Conservation (phyloP, 108 stramenopile species). For the Aurantiochytrium sp. region DNA sequence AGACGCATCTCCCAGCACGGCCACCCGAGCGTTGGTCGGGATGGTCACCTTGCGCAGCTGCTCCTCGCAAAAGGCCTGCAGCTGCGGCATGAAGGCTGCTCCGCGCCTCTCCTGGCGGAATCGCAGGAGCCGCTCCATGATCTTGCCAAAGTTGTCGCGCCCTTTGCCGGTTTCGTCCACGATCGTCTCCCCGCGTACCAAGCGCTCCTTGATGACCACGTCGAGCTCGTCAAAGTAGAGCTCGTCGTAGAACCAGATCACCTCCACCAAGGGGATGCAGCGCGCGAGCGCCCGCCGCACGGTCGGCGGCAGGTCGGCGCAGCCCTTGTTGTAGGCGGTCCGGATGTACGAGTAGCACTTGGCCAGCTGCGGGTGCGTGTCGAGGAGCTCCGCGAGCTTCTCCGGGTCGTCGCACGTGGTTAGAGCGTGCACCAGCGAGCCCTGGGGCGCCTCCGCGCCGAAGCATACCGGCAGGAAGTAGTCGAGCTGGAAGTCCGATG, state of each 20-base stretch:
- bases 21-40: background rate
- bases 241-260: slow-evolving; percentile 9
- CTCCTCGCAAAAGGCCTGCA: background rate
- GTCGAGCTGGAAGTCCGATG: slow-evolving; percentile 1
- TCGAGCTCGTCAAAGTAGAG: background rate
- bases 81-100: background rate
- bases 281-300: background rate
- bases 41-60: background rate
- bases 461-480: background rate
- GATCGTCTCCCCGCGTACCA: background rate
- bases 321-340: too few relatives aligned
- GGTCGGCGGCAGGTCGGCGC: too few relatives aligned
- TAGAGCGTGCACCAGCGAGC: background rate
- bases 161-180: background rate
- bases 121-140: background rate
- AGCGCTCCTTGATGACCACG: background rate
- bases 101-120: background rate
- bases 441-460: background rate
- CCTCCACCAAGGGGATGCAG: background rate
- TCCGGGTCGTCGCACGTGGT: background rate
- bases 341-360: background rate
- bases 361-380: background rate
- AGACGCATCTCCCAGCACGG: background rate
- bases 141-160: background rate
- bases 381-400: background rate